These are phyloP conservation scores for Mycothermus thermophilus DNA, from an alignment of 495 filamentous ascomycete genomes.

Conservation along the genomic window DNA sequence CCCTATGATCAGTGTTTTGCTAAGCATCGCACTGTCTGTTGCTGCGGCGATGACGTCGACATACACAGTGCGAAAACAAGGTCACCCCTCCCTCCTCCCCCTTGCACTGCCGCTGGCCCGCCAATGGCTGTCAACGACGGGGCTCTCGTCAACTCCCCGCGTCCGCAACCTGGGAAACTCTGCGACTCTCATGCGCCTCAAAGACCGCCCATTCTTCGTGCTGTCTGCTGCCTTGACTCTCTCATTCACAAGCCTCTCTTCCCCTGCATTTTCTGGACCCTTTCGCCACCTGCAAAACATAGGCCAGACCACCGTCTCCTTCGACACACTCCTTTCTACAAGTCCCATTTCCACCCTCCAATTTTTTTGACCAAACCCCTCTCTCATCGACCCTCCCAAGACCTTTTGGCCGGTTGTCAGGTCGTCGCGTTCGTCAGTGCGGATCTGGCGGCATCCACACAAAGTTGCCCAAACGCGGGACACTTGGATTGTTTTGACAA, in stretches of 20 bases:
- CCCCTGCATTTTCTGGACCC: conserved; percentile 3
- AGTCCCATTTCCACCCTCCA: conserved; percentile 1
- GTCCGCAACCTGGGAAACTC: too few relatives aligned
- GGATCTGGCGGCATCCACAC: conserved; percentile 16
- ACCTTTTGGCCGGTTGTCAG: too few relatives aligned
- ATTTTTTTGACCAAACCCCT: conserved; percentile 4
- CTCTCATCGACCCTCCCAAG: too few relatives aligned
- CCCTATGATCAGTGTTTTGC: too few relatives aligned
- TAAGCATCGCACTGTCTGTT: too few relatives aligned
- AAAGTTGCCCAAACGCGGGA: conserved; percentile 10
- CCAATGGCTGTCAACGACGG: conserved; percentile 2
- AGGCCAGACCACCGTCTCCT: conserved; percentile 5
- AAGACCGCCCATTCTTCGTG: conserved; percentile 6
- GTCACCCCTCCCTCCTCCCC: too few relatives aligned
- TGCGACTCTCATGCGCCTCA: conserved; percentile 10
- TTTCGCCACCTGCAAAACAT: neutral
- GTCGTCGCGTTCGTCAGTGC: neutral
- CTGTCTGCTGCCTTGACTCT: too few relatives aligned
- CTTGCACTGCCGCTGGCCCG: neutral
- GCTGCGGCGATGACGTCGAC: too few relatives aligned
- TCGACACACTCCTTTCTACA: conserved; percentile 15
- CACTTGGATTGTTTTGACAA: conserved; percentile 24
- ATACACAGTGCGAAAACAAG: too few relatives aligned
- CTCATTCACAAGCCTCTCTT: too few relatives aligned
- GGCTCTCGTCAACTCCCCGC: conserved; percentile 12